Conservation (phyloP, 257 asterid species). For the Nicotiana undulata region DNA sequence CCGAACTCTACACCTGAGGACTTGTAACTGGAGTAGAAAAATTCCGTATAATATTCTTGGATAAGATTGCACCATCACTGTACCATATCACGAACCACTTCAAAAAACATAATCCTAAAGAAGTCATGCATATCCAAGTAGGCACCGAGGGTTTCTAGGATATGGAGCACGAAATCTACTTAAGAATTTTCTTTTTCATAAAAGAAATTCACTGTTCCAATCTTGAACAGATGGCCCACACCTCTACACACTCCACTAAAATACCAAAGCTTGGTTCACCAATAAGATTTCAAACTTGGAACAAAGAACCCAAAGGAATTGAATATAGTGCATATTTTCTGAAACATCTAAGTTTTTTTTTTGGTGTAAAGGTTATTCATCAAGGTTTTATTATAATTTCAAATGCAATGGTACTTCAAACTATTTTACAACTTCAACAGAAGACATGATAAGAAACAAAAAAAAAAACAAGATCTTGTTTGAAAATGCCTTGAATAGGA, state of each 20-base stretch:
- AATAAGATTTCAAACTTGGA: too few species aligned
- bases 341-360: background rate
- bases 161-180: background rate
- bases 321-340: background rate
- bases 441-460: background rate
- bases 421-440: background rate
- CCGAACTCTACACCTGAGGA: too few species aligned
- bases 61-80: background rate
- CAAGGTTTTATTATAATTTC: background rate
- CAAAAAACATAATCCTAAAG: background rate
- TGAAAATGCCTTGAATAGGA: too few species aligned
- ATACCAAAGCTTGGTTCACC: too few species aligned
- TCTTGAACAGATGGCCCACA: too few species aligned
- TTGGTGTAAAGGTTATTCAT: background rate
- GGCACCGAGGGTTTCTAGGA: background rate
- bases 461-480: background rate
- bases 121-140: background rate
- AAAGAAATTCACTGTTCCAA: too few species aligned
- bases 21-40: too few species aligned
- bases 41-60: too few species aligned
- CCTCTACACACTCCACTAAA: too few species aligned
- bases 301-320: background rate
- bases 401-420: slow-evolving; percentile 1
- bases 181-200: background rate
- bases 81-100: background rate